Evolutionary conservation across 768 basidiomycete species (phyloP).

Genomic region (Boletus coccyginus): DNA sequence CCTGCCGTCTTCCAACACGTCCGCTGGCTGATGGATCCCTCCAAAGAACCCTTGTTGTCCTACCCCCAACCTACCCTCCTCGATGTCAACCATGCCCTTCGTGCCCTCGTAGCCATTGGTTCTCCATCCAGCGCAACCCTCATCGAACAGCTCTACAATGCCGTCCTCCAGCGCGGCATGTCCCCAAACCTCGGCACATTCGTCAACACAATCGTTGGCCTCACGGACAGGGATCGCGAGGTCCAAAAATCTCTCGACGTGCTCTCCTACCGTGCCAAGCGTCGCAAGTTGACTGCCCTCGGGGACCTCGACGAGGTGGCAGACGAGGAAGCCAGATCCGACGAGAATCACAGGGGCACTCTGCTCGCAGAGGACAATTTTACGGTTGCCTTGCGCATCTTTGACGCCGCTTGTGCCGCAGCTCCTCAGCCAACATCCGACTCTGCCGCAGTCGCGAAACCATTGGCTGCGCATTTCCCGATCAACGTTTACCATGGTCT

Average conservation of each 20-base stretch:
- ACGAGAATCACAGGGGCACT: constrained; percentile 36
- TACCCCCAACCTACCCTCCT: constrained; percentile 37
- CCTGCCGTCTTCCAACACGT: constrained; percentile 12
- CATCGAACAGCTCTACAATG: constrained; percentile 68
- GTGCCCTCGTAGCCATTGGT: constrained; percentile 42
- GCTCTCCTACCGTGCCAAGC: constrained; percentile 42
- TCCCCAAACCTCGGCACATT: constrained; percentile 66
- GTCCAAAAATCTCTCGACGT: constrained; percentile 44
- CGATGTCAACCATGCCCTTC: constrained; percentile 63
- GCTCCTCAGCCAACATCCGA: constrained; percentile 18
- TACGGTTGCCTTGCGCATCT: constrained; percentile 65
- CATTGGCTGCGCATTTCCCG: constrained; percentile 27
- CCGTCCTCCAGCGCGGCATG: constrained; percentile 60
- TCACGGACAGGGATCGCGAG: constrained; percentile 68
- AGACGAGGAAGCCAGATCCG: constrained; percentile 15
- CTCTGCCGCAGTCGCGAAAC: constrained; percentile 2
- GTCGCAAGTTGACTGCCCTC: constrained; percentile 19
- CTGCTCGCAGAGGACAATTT: constrained; percentile 70
- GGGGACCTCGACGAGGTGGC: constrained; percentile 1
- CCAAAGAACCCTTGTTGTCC: constrained; percentile 27
- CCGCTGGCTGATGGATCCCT: constrained; percentile 33
- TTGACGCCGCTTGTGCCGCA: constrained; percentile 52
- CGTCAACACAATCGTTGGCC: constrained; percentile 52
- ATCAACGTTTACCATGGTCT: constrained; percentile 48
- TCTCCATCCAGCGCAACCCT: constrained; percentile 46